Evolutionary conservation across 192 early-diverging fungal species (phyloP), one percentile per base, ranked within the genome.

Genomic region (Coemansia sp.): DNA sequence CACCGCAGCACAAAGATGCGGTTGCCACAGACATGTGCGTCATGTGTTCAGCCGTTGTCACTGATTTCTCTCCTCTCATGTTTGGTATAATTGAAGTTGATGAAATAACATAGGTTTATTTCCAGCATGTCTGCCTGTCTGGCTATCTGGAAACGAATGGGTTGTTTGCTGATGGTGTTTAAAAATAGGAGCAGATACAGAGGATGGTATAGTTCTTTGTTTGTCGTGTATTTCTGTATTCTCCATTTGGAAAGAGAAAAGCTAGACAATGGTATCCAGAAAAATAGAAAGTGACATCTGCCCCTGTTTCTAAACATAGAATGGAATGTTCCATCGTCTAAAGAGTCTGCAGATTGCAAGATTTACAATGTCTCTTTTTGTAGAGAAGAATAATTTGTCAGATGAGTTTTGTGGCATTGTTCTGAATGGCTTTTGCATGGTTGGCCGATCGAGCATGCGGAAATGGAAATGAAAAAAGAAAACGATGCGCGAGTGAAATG

Each of bases 1-100:
- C 63, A 61, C 25, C 53, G 64, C n/a, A 57, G 31, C 18, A 40
- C 45, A 45, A 58, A 25, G 58, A 68, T 45, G 66, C 59, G 43
- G 25, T 51, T 26, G 48, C 21, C 25, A 13, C 23, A 51, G 21
- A 51, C 9, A 23, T 51, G 48, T 4, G 26, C 26, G 48, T 26
- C 48, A 51, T 51, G 48, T 51, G 48, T 26, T 8, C 0, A 20
- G 13, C 43, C 16, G 10, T 40, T 13, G 39, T 13, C 39, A 40
- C 16, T 40, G 9, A 40, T 15, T 40, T 40, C 16, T 40, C 3
- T 8, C 39, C n/a, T n/a, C 16, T 40, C 39, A 40, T 15, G 39
- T 40, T 40, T 40, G 39, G 39, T 40, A 15, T 15, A 40, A 4
- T 40, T 15, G 2, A 4, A 15, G 39, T 15, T n/a, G n/a, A n/a